Conservation (phyloP, 2,329 filamentous ascomycete genomes). For the Clathrospora elynae region DNA sequence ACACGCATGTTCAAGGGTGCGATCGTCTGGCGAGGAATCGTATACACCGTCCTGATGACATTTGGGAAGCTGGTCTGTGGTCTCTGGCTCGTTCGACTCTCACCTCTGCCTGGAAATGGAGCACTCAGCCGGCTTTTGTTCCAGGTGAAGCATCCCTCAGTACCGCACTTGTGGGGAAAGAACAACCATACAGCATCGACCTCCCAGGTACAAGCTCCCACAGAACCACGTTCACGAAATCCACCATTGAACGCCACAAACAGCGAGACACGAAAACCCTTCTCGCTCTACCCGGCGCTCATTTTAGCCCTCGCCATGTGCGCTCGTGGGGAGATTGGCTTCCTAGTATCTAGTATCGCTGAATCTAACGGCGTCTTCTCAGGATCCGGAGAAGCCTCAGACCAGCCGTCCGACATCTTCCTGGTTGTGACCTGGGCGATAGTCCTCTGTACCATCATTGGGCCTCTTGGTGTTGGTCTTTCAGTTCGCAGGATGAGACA, state of each 20-base stretch:
- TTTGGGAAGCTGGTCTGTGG: conserved; percentile 54
- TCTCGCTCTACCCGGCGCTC: conserved; percentile 69
- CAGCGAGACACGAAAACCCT: conserved; percentile 50
- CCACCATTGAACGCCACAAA: conserved; percentile 6
- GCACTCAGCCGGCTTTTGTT: conserved; percentile 9
- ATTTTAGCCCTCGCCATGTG: conserved; percentile 74
- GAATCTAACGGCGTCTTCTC: conserved; percentile 60
- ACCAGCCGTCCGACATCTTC: conserved; percentile 54
- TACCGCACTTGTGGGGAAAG: conserved; percentile 35
- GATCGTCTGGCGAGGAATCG: conserved; percentile 72
- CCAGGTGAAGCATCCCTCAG: conserved; percentile 25
- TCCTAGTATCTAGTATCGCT: conserved; percentile 72
- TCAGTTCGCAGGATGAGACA: conserved; percentile 55
- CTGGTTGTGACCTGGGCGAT: conserved; percentile 63
- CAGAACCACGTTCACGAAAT: background rate
- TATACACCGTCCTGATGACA: conserved; percentile 74
- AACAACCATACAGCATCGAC: conserved; percentile 5
- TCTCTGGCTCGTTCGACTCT: conserved; percentile 49
- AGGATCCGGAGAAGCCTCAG: conserved; percentile 11
- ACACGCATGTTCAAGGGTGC: conserved; percentile 67
- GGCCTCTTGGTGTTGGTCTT: conserved; percentile 59
- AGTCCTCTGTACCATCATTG: conserved; percentile 61
- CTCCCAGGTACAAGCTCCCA: background rate
- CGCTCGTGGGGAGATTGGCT: conserved; percentile 79
- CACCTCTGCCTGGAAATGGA: conserved; percentile 22